Conservation (phyloP, 495 filamentous ascomycete species). For the Talaromyces liani region DNA sequence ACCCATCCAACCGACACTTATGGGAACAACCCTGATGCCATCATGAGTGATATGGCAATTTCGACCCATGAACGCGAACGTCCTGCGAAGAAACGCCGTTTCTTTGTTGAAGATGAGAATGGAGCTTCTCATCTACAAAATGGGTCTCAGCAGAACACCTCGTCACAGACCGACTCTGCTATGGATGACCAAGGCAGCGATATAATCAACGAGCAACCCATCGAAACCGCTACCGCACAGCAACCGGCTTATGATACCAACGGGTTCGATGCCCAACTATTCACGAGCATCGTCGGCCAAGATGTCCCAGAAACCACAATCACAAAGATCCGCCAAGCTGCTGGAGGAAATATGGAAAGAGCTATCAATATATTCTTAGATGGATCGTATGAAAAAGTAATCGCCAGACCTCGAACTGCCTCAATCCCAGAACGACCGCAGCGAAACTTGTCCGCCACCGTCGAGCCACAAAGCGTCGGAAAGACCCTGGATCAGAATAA, state of each 20-base stretch:
- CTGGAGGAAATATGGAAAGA: constrained; percentile 54
- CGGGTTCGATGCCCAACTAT: constrained; percentile 60
- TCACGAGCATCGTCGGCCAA: constrained; percentile 65
- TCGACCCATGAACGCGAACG: constrained; percentile 39
- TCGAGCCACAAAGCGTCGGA: neutral
- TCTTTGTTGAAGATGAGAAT: constrained; percentile 56
- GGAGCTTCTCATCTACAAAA: neutral
- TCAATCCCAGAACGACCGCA: constrained; percentile 9
- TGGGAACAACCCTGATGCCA: constrained; percentile 17
- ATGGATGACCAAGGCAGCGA: neutral
- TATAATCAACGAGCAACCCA: neutral
- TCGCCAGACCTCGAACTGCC: constrained; percentile 9
- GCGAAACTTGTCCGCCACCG: constrained; percentile 4
- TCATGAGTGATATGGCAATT: constrained; percentile 13
- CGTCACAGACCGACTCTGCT: neutral
- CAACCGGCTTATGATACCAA: neutral
- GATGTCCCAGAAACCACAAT: constrained; percentile 47
- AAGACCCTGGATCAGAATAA: neutral
- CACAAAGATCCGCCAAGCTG: constrained; percentile 44
- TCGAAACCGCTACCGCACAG: neutral
- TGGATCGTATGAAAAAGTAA: constrained; percentile 71
- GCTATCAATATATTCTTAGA: constrained; percentile 87
- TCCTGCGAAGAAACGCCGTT: constrained; percentile 73
- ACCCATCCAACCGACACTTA: constrained; percentile 15
- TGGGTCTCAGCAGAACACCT: neutral